Evolutionary conservation across 2,329 filamentous ascomycete species (phyloP).

Genomic region (Eutypella sp.): DNA sequence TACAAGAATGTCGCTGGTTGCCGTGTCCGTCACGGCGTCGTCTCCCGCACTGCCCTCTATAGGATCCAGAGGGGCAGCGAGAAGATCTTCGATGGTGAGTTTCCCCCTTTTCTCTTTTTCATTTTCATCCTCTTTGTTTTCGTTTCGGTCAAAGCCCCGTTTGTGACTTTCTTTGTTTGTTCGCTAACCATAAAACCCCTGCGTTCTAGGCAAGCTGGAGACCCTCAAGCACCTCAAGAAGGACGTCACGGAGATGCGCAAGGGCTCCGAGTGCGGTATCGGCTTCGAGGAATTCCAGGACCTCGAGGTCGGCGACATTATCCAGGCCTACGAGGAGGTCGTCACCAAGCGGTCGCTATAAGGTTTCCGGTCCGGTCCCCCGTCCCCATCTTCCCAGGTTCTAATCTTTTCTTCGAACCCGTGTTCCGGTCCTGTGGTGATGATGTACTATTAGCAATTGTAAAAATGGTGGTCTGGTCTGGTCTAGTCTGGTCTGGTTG

Average conservation of each 20-base stretch:
- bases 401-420: too few relatives aligned
- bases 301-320: constrained; percentile 73
- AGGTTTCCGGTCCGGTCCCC: too few relatives aligned
- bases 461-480: too few relatives aligned
- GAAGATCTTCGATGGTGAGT: constrained; percentile 76
- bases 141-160: background rate
- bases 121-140: background rate
- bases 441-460: too few relatives aligned
- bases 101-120: constrained; percentile 4
- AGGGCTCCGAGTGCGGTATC: constrained; percentile 91
- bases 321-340: constrained; percentile 83
- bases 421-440: too few relatives aligned
- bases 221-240: constrained; percentile 92
- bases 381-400: too few relatives aligned
- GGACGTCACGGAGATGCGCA: constrained; percentile 82
- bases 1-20: constrained; percentile 80
- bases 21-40: constrained; percentile 74
- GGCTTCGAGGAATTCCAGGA: constrained; percentile 75
- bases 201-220: constrained; percentile 62
- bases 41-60: constrained; percentile 60
- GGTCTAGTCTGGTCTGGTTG: too few relatives aligned
- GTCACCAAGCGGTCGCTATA: constrained; percentile 61
- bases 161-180: background rate
- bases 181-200: background rate
- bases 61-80: constrained; percentile 67